phyloP scores from a whole-genome alignment of 352 stramenopile genomes.

The Salisapilia sapeloensis region DNA sequence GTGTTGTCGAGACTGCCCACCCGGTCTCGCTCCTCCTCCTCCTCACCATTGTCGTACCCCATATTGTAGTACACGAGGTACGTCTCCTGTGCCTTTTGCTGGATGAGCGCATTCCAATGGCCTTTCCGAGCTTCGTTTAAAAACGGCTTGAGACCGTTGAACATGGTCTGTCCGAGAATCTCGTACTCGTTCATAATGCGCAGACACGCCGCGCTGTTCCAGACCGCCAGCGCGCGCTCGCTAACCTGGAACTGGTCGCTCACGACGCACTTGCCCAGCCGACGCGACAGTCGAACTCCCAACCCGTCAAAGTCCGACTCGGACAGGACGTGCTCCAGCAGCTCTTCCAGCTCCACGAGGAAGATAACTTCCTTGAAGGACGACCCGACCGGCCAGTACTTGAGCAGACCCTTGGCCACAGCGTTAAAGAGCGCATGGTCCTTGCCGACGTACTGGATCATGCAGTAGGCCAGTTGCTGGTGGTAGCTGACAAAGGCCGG shows the following conservation, averaged over 20 bases:
- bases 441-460: conserved; percentile 83
- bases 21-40: no score
- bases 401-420: conserved; percentile 58
- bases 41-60: conserved; percentile 71
- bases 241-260: conserved; percentile 76
- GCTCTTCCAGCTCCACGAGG: conserved; percentile 78
- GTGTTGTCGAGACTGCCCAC: no score
- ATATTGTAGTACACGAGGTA: conserved; percentile 85
- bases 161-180: conserved; percentile 70
- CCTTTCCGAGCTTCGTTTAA: conserved; percentile 23
- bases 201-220: conserved; percentile 57
- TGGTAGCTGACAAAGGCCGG: conserved; percentile 79
- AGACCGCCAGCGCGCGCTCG: conserved; percentile 70
- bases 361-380: conserved; percentile 83
- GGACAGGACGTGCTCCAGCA: conserved; percentile 74
- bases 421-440: conserved; percentile 74
- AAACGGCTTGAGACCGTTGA: conserved; percentile 65
- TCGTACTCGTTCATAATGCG: conserved; percentile 85
- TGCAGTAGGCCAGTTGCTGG: conserved; percentile 78
- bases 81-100: conserved; percentile 72
- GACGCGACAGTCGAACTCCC: conserved; percentile 26
- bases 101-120: conserved; percentile 75
- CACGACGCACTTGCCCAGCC: conserved; percentile 59
- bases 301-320: conserved; percentile 64
- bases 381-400: conserved; percentile 77